Conservation (phyloP, 371 early-diverging fungal genomes). For the Apophysomyces trapeziformis region DNA sequence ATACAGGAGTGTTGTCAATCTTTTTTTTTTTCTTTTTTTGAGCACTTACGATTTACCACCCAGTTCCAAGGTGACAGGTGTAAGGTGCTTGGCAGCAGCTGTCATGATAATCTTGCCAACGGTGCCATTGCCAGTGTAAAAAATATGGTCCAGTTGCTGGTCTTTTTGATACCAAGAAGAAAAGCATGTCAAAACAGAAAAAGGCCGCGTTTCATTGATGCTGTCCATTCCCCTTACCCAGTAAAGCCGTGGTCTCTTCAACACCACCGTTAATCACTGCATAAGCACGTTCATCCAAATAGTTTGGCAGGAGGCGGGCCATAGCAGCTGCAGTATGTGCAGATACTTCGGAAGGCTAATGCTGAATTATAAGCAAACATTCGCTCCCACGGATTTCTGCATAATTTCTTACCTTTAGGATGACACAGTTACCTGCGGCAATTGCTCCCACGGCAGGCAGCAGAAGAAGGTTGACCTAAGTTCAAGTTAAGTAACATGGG, state of each 20-base stretch:
- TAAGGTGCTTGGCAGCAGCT: slow-evolving; percentile 81
- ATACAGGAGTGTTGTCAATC: too few species aligned
- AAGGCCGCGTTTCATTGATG: slow-evolving; percentile 20
- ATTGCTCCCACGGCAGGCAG: slow-evolving; percentile 86
- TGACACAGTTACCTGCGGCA: slow-evolving; percentile 88
- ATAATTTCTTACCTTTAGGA: slow-evolving; percentile 65
- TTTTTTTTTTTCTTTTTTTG: too few species aligned
- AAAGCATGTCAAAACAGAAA: neutral
- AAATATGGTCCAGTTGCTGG: slow-evolving; percentile 84
- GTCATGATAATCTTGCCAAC: slow-evolving; percentile 82
- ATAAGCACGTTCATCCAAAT: slow-evolving; percentile 73
- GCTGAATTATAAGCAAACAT: neutral
- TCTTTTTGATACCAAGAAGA: slow-evolving; percentile 25
- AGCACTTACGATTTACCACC: slow-evolving; percentile 76
- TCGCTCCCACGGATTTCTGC: neutral
- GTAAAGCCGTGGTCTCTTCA: slow-evolving; percentile 70
- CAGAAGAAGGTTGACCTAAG: slow-evolving; percentile 62
- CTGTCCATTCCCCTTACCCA: slow-evolving; percentile 43
- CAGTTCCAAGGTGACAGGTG: slow-evolving; percentile 85
- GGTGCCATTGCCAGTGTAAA: slow-evolving; percentile 87
- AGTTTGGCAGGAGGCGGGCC: slow-evolving; percentile 65
- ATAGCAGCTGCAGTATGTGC: slow-evolving; percentile 68
- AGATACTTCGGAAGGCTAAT: slow-evolving; percentile 85
- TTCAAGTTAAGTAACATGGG: neutral
- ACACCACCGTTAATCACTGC: slow-evolving; percentile 80